Evolutionary conservation across 176 grass and related monocot species (phyloP), one percentile per base, ranked within the genome.

Genomic region (Thalia dealbata): DNA sequence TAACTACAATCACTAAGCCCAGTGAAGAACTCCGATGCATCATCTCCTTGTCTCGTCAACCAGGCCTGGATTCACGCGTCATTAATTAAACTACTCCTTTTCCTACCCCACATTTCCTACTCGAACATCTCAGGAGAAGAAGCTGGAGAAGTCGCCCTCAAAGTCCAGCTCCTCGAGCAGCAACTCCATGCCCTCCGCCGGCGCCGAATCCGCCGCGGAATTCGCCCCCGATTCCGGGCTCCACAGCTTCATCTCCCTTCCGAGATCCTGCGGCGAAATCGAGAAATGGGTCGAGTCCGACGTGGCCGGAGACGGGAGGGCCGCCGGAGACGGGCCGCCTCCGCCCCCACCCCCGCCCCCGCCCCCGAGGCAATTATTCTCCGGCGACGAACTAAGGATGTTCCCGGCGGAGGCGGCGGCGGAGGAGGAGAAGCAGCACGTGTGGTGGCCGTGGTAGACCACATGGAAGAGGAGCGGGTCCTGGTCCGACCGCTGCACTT

Each of bases 401-500:
- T 8, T 18, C 9, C 61, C 13, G 21, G 4, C 10, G 2, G 19
- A 63, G 32, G 50, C 2, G 3, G 14, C 54, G 18, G 19, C 16
- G 54, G 16, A 58, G 54, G 19, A 58, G 18, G 54, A 58, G 30
- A 78, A 8, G 1, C 22, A 69, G 69, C 93, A 92, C 67, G 83
- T 84, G 82, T 97, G 93, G 6, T 7, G 58, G 6, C 84, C 93
- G 30, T 73, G 29, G 82, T 92, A 97, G 14, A 82, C 79, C 76
- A 97, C 83, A 74, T 97, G 80, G 80, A 81, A 84, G 50, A 96
- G 61, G 69, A 78, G 79, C 6, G 77, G 77, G 65, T 96, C 85
- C 56, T 75, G 80, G 55, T 83, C 89, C 43, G 65, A 71, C 71
- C 89, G 79, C 79, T 96, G 92, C 76, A 96, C 89, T 70, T 96